These are phyloP conservation scores for Crithidia acanthocephali DNA, from an alignment of 208 protist species.

Conservation along the genomic window DNA sequence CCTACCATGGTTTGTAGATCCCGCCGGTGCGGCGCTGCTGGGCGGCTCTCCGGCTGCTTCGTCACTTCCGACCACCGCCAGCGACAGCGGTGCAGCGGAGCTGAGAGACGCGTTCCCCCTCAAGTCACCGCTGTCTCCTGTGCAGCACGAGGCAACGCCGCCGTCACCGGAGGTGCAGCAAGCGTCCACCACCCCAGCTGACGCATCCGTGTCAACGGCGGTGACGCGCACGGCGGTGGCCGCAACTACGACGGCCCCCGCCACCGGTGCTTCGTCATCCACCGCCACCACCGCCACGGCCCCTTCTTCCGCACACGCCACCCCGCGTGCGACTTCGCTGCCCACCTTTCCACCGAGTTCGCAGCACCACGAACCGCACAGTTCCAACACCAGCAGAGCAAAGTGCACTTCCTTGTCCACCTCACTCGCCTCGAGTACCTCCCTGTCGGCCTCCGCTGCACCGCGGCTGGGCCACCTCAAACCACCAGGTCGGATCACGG, in stretches of 20 bases:
- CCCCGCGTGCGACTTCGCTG: background rate
- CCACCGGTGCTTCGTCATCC: background rate
- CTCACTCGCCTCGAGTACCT: background rate
- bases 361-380: no score
- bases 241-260: background rate
- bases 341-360: background rate
- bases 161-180: background rate
- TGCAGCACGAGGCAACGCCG: background rate
- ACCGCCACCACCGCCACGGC: background rate
- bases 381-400: background rate
- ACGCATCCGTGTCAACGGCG: no score
- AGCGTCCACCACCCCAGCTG: background rate
- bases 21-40: background rate
- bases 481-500: slow-evolving; percentile 6
- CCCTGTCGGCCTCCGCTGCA: background rate
- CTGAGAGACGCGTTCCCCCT: background rate
- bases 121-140: background rate
- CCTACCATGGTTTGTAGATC: background rate
- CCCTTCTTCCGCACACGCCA: background rate
- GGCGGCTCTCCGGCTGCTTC: no score
- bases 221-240: no score
- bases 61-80: no score
- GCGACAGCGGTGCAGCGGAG: no score
- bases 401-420: background rate
- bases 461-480: slow-evolving; percentile 3